Base-by-base conservation (phyloP, 2,329 filamentous ascomycete species). In the Aspergillus brasiliensis region DNA sequence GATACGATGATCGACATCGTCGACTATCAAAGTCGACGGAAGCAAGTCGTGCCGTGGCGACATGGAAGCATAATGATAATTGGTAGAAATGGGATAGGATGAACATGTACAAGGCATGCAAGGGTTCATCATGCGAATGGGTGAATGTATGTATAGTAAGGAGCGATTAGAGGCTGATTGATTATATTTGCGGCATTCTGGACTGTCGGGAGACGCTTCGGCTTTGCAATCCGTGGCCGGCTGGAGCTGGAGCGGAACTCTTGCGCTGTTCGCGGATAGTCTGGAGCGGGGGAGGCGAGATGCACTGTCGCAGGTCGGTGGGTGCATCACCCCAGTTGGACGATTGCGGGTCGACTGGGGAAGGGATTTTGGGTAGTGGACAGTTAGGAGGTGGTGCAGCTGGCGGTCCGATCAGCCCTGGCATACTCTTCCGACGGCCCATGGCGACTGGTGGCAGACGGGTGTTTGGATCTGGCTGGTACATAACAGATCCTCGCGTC, bases 371-470 rank as follows among this genome's bases (percentile, higher is more conserved):
- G 4, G 73, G 73, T 3, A 75, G 60, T 1, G 73, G 73, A 40
- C 69, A 74, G 42, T 70, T 73, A 3, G 73, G 73, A 34, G 73
- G 73, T 40, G 73, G 73, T 8, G 68, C 69, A 10, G 62, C 56
- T 1, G 73, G 72, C 25, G 72, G 73, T 0, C 72, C 73, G 28
- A 69, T 61, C 8, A 75, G 59, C 1, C 73, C 73, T 2, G 69
- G 70, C 67, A 75, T 70, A 52, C 72, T 74, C 56, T 75, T 75
- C 11, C 73, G 73, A 21, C 69, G 71, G 8, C 65, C 58, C 59
- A 73, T 64, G 31, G 62, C 44, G 3, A 55, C 46, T 15, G 57
- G 66, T 6, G 57, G 46, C 28, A 60, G 56, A 25, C 60, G 58
- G 34, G 51, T 47, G 28, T 51, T 38, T 10, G 28, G 46, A 17